phyloP scores from a whole-genome alignment of 2,329 filamentous ascomycete species.

The Aspergillus aculeatinus region DNA sequence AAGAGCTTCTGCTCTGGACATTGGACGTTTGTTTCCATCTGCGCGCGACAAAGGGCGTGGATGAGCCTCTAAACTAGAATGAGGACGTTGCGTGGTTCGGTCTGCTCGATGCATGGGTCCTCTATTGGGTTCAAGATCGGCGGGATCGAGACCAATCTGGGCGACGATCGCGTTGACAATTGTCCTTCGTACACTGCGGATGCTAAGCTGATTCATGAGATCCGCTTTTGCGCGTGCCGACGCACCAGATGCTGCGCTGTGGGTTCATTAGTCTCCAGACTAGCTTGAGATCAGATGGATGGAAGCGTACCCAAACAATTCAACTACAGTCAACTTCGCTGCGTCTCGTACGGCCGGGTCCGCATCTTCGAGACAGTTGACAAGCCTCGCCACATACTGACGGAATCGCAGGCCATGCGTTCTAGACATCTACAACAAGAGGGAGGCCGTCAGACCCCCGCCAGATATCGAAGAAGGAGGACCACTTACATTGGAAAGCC shows the following conservation, averaged over 20 bases:
- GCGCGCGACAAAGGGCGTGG: slow-evolving; percentile 17
- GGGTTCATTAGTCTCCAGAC: slow-evolving; percentile 3
- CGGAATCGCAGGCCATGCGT: slow-evolving; percentile 78
- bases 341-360: slow-evolving; percentile 83
- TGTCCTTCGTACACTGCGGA: slow-evolving; percentile 79
- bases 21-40: slow-evolving; percentile 1
- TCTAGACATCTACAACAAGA: slow-evolving; percentile 66
- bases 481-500: slow-evolving; percentile 69
- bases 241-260: slow-evolving; percentile 58
- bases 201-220: slow-evolving; percentile 79
- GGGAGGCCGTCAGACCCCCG: neutral
- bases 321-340: slow-evolving; percentile 79
- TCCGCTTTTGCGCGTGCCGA: slow-evolving; percentile 83
- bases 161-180: slow-evolving; percentile 80
- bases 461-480: slow-evolving; percentile 14
- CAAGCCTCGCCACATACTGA: slow-evolving; percentile 75
- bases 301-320: slow-evolving; percentile 70
- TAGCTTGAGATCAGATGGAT: neutral
- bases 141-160: slow-evolving; percentile 59
- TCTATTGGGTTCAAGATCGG: neutral
- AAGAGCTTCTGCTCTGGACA: slow-evolving; percentile 4
- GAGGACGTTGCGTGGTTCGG: slow-evolving; percentile 22
- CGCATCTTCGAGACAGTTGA: slow-evolving; percentile 85
- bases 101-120: slow-evolving; percentile 21
- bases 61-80: slow-evolving; percentile 3